phyloP scores from a whole-genome alignment of 345 rosid species.

The Heritiera littoralis region DNA sequence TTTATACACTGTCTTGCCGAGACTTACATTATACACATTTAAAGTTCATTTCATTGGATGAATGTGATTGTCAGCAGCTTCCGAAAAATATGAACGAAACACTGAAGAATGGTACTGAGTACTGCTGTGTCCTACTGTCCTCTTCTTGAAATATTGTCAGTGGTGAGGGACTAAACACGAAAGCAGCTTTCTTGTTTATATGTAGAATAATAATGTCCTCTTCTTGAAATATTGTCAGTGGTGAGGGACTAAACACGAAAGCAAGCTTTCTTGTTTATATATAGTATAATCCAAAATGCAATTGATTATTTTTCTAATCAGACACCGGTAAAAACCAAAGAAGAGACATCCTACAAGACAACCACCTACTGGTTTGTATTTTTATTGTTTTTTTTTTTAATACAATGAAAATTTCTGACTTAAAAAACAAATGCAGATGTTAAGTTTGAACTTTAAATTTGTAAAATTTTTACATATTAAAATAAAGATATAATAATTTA shows the following conservation, averaged over 20 bases:
- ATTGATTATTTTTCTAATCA: no score
- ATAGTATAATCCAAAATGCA: no score
- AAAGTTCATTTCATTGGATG: not conserved
- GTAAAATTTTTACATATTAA: no score
- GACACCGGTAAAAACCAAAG: not conserved
- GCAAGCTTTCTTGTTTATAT: not conserved
- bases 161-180: not conserved
- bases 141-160: not conserved
- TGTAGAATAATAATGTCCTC: not conserved
- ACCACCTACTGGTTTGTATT: not conserved
- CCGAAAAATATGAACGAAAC: not conserved
- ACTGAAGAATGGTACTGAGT: not conserved
- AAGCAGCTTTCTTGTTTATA: not conserved
- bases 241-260: not conserved
- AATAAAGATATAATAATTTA: no score
- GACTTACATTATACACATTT: no score
- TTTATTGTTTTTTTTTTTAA: not conserved
- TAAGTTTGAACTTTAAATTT: no score
- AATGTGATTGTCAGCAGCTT: not conserved
- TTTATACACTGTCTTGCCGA: no score
- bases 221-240: not conserved
- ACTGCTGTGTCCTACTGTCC: not conserved
- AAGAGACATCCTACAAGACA: not conserved
- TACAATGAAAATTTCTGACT: no score
- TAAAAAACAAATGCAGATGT: no score